A percentile compares a stretch with the other conserved stretches of the same genome.
Evolutionary conservation across 306 rosid genomes (phyloP).

Genomic region (Trichosanthes cucumerina): DNA sequence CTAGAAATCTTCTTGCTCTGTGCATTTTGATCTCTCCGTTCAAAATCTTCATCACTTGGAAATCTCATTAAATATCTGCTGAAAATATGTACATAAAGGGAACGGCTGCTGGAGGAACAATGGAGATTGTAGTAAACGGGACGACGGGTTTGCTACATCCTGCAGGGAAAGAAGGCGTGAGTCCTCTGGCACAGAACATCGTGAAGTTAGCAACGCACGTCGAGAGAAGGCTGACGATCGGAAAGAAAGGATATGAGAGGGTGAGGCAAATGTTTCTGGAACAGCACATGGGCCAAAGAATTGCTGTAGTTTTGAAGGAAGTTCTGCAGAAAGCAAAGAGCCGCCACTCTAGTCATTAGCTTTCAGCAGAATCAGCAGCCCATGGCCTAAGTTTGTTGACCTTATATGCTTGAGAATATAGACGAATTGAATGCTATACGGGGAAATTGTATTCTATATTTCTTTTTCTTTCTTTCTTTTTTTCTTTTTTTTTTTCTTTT

Average conservation of each 20-base stretch:
- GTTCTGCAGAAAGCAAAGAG: conserved; percentile 48
- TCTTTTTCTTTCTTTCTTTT: neutral
- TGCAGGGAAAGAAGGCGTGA: conserved; percentile 57
- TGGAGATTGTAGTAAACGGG: conserved; percentile 81
- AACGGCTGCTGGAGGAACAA: conserved; percentile 88
- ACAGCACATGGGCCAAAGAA: conserved; percentile 74
- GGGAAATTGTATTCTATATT: neutral
- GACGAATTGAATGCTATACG: neutral
- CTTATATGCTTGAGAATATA: neutral
- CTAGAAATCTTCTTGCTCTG: neutral
- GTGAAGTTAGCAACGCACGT: conserved; percentile 74
- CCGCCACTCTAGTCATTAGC: conserved; percentile 23
- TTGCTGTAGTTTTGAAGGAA: conserved; percentile 63
- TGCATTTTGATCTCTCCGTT: neutral
- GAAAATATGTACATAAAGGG: conserved; percentile 34
- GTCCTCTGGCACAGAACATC: conserved; percentile 60
- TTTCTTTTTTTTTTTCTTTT: too few relatives aligned
- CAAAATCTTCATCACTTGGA: neutral
- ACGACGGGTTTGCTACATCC: conserved; percentile 80
- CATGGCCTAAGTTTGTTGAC: neutral
- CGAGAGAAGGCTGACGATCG: conserved; percentile 82
- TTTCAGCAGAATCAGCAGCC: neutral
- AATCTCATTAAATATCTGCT: neutral
- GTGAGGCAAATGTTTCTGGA: conserved; percentile 77
- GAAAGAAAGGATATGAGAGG: conserved; percentile 66